phyloP scores from a whole-genome alignment of 495 filamentous ascomycete species.

The Podospora conica region DNA sequence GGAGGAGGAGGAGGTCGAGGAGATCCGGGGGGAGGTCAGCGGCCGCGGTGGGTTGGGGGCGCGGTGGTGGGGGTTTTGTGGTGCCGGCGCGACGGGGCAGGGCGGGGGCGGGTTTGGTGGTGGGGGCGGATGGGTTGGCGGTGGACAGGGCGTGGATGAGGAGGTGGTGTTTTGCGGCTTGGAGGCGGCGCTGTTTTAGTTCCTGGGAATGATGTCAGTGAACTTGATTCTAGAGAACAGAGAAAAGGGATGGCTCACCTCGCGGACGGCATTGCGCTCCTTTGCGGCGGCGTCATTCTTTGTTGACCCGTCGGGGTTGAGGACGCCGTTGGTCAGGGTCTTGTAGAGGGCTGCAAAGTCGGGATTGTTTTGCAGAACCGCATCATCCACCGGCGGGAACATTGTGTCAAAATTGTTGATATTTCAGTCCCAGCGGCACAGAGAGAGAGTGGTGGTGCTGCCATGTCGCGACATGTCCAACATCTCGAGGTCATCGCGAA shows the following conservation, averaged over 20 bases:
- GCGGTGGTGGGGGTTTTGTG: conserved; percentile 10
- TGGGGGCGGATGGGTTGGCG: conserved; percentile 13
- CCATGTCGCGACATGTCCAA: background rate
- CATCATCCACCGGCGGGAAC: conserved; percentile 59
- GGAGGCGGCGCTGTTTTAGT: conserved; percentile 35
- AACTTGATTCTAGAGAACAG: background rate
- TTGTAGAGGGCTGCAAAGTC: conserved; percentile 59
- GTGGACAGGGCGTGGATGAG: conserved; percentile 35
- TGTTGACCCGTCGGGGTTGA: conserved; percentile 59
- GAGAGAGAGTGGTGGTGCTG: background rate
- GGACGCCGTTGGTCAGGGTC: conserved; percentile 49
- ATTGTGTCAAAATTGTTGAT: conserved; percentile 38
- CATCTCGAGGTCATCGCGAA: background rate
- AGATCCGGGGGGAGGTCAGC: conserved; percentile 27
- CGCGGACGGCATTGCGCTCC: conserved; percentile 44
- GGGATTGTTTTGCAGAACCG: conserved; percentile 56
- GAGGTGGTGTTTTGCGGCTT: conserved; percentile 35
- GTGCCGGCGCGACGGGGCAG: conserved; percentile 6
- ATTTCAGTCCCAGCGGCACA: background rate
- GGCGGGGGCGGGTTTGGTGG: conserved; percentile 22
- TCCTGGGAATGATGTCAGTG: conserved; percentile 25
- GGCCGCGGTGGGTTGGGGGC: conserved; percentile 1
- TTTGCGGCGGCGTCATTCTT: conserved; percentile 48
- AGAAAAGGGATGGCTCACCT: conserved; percentile 38
- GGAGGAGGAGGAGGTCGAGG: conserved; percentile 39